Evolutionary conservation across 345 rosid species (phyloP).

Genomic region (Dovyalis caffra): DNA sequence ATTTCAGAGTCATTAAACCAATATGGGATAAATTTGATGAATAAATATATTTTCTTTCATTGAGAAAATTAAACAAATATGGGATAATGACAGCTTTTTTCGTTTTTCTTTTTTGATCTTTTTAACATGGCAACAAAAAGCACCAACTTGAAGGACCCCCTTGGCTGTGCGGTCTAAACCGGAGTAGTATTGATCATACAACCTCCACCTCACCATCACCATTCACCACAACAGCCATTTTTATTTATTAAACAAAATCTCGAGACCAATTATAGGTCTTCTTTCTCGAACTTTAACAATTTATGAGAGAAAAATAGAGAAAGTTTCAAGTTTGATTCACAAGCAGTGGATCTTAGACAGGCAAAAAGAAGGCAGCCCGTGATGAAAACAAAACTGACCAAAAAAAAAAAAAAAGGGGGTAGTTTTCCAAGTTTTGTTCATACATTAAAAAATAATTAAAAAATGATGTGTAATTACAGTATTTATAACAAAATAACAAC

Average conservation of each 20-base stretch:
- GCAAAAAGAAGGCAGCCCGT: slow-evolving; percentile 14
- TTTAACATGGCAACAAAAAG: background rate
- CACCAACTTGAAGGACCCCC: background rate
- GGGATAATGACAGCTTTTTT: background rate
- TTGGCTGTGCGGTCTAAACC: too few species aligned
- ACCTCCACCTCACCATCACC: background rate
- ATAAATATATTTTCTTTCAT: background rate
- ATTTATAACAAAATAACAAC: slow-evolving; percentile 33
- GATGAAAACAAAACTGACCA: background rate
- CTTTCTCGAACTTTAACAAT: background rate
- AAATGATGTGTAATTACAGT: slow-evolving; percentile 50
- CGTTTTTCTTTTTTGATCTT: too few species aligned
- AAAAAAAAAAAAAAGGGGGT: background rate
- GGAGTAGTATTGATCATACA: background rate
- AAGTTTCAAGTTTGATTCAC: slow-evolving; percentile 12
- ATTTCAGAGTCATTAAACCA: too few species aligned
- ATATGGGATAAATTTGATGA: too few species aligned
- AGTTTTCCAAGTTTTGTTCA: slow-evolving; percentile 12
- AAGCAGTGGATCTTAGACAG: background rate
- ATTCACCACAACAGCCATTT: too few species aligned
- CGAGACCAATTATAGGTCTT: background rate
- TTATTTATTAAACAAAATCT: background rate
- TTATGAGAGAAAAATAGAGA: background rate
- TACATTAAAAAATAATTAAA: slow-evolving; percentile 27
- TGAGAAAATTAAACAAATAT: background rate